Evolutionary conservation across 108 stramenopile genomes (phyloP).

Genomic region (Skeletonema marinoi): DNA sequence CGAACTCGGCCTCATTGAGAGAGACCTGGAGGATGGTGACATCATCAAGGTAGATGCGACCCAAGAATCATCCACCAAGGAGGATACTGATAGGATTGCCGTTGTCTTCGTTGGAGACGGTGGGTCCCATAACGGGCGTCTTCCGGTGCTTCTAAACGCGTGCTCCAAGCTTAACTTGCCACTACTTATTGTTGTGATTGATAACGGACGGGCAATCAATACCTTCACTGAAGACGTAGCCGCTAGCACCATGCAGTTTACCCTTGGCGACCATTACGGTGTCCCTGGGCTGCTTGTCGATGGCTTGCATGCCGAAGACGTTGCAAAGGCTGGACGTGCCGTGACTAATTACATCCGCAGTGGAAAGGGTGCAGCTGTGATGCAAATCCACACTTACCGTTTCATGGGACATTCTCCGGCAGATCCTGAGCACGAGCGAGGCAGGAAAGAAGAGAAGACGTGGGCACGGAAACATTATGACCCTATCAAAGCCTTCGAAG

Average conservation of each 20-base stretch:
- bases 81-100: constrained; percentile 52
- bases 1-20: constrained; percentile 53
- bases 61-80: constrained; percentile 23
- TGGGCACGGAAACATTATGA: constrained; percentile 66
- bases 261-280: constrained; percentile 58
- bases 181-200: constrained; percentile 61
- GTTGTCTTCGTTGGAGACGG: constrained; percentile 71
- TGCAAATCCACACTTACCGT: constrained; percentile 72
- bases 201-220: constrained; percentile 77
- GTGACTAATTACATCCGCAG: constrained; percentile 61
- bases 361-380: constrained; percentile 60
- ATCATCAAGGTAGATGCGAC: constrained; percentile 18
- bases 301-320: constrained; percentile 57
- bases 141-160: constrained; percentile 63
- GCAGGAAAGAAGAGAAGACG: constrained; percentile 64
- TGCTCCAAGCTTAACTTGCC: constrained; percentile 67
- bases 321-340: constrained; percentile 54
- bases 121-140: constrained; percentile 64
- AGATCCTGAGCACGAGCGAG: constrained; percentile 74
- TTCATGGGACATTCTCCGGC: constrained; percentile 77
- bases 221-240: constrained; percentile 76
- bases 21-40: constrained; percentile 66
- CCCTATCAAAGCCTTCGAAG: constrained; percentile 62
- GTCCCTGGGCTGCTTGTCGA: constrained; percentile 65
- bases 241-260: constrained; percentile 52